A percentile compares a stretch with the other conserved stretches of the same genome.
These are phyloP conservation scores for Penicillium alfredii DNA, from an alignment of 495 filamentous ascomycete genomes.

Conservation along the genomic window DNA sequence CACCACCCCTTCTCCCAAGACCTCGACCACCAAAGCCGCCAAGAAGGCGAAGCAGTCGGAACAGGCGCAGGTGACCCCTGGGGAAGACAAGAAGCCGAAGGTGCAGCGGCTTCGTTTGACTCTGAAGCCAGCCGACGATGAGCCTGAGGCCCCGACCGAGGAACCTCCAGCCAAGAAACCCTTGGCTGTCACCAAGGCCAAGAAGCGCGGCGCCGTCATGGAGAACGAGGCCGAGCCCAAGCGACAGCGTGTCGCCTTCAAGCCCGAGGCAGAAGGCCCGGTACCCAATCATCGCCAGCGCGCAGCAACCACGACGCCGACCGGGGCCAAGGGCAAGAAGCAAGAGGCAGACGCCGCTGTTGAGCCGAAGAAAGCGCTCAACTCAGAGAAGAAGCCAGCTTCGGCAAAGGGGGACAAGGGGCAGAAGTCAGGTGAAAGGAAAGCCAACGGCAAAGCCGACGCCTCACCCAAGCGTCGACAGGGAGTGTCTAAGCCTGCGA, in stretches of 20 bases:
- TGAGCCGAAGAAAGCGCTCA: neutral
- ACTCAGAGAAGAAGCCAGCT: no score
- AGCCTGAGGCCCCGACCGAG: neutral
- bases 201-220: neutral
- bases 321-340: neutral
- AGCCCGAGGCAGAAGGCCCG: neutral
- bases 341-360: neutral
- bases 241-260: neutral
- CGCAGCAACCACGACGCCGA: neutral
- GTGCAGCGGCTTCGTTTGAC: constrained; percentile 14
- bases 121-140: constrained; percentile 9
- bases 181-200: neutral
- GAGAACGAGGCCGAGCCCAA: neutral
- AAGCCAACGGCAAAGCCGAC: no score
- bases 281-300: neutral
- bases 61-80: neutral
- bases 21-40: constrained; percentile 1
- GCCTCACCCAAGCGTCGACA: no score
- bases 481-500: neutral
- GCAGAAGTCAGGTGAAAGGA: no score
- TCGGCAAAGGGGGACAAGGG: no score
- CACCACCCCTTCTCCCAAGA: constrained; percentile 1
- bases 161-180: no score
- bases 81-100: constrained; percentile 4
- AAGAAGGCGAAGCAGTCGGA: no score